phyloP scores from a whole-genome alignment of 352 stramenopile genomes.

The Bremia lactucae region DNA sequence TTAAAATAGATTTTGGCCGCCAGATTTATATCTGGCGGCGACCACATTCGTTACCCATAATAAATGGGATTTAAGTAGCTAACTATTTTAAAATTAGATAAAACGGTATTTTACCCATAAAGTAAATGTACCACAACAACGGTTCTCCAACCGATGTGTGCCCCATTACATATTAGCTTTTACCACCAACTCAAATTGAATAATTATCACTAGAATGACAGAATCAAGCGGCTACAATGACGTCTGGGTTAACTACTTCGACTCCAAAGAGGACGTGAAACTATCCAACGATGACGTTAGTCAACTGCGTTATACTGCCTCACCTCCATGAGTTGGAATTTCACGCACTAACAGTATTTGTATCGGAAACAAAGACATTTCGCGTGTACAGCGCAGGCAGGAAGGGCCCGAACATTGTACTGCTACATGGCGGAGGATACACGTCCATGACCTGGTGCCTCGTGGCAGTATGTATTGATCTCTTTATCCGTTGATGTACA shows the following conservation, averaged over 20 bases:
- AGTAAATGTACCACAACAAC: too few relatives aligned
- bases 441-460: constrained; percentile 83
- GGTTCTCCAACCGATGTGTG: too few relatives aligned
- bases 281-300: constrained; percentile 57
- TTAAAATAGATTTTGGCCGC: too few relatives aligned
- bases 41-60: too few relatives aligned
- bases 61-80: too few relatives aligned
- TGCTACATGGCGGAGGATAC: constrained; percentile 80
- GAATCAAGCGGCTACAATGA: too few relatives aligned
- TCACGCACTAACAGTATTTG: constrained; percentile 3
- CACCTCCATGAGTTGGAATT: background rate
- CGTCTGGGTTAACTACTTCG: constrained; percentile 68
- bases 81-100: too few relatives aligned
- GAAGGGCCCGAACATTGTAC: constrained; percentile 57
- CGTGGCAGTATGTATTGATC: constrained; percentile 32
- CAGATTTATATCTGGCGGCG: too few relatives aligned
- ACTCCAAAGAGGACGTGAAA: constrained; percentile 48
- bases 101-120: too few relatives aligned
- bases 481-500: background rate
- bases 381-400: constrained; percentile 63
- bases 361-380: constrained; percentile 41
- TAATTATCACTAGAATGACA: too few relatives aligned
- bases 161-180: too few relatives aligned
- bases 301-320: background rate
- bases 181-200: too few relatives aligned